Conservation (phyloP, 2,329 filamentous ascomycete species). For the Nannizzia gypsea region DNA sequence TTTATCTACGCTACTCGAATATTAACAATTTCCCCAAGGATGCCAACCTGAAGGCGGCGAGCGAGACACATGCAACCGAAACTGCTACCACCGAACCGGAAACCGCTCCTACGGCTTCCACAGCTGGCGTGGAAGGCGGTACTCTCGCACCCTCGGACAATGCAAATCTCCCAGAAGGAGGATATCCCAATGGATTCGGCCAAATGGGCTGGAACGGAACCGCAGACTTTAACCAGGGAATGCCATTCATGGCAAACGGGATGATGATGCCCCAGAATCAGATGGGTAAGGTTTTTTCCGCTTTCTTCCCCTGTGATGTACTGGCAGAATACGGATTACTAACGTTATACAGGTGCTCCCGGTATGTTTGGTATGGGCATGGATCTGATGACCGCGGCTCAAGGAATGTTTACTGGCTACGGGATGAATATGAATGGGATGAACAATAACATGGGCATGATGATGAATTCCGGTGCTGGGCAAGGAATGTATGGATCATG, state of each 20-base stretch:
- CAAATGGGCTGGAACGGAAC: conserved; percentile 50
- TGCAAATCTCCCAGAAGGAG: background rate
- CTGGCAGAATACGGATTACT: background rate
- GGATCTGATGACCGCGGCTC: conserved; percentile 47
- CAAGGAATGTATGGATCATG: conserved; percentile 63
- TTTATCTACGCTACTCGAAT: background rate
- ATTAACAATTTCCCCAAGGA: background rate
- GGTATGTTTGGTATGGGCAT: conserved; percentile 74
- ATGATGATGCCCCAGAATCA: conserved; percentile 58
- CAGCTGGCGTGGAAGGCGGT: background rate
- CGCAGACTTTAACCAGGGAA: conserved; percentile 53
- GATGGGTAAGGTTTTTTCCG: conserved; percentile 60
- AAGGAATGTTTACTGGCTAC: conserved; percentile 40
- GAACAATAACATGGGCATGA: conserved; percentile 65
- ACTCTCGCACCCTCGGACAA: background rate
- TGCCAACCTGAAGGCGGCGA: background rate
- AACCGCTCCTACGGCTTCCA: background rate
- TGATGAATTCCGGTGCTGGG: conserved; percentile 45
- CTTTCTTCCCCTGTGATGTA: background rate
- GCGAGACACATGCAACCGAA: background rate
- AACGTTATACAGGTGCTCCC: conserved; percentile 23
- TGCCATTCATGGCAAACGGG: conserved; percentile 49
- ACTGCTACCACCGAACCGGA: background rate
- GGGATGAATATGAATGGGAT: conserved; percentile 78
- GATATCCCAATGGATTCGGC: conserved; percentile 36